These are phyloP conservation scores for Aureobasidium pullulans DNA, from an alignment of 2,329 filamentous ascomycete species.

Conservation along the genomic window DNA sequence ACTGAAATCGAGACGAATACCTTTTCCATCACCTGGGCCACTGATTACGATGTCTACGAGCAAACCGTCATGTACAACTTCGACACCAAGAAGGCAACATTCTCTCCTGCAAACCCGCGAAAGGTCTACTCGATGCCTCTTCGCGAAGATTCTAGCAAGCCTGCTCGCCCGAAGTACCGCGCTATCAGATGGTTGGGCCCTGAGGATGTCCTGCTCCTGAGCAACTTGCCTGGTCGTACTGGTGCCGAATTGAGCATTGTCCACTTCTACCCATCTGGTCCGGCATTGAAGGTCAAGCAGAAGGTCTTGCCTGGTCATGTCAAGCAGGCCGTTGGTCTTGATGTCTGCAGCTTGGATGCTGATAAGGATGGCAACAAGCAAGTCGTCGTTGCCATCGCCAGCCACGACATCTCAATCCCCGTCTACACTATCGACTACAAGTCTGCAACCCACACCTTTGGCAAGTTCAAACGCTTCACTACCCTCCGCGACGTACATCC, in stretches of 20 bases:
- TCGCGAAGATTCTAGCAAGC: conserved; percentile 22
- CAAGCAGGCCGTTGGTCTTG: conserved; percentile 69
- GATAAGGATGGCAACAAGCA: conserved; percentile 60
- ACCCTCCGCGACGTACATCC: conserved; percentile 49
- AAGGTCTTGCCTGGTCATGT: conserved; percentile 60
- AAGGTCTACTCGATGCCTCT: conserved; percentile 36
- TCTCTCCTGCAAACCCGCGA: conserved; percentile 35
- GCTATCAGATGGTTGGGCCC: conserved; percentile 50
- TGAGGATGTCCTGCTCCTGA: conserved; percentile 46
- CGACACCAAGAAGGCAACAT: conserved; percentile 29
- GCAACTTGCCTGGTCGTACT: conserved; percentile 47
- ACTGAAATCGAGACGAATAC: conserved; percentile 50
- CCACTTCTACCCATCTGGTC: conserved; percentile 53
- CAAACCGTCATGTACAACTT: conserved; percentile 52
- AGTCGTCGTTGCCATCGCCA: conserved; percentile 72
- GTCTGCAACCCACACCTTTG: conserved; percentile 37
- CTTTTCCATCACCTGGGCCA: conserved; percentile 72
- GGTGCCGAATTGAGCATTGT: conserved; percentile 51
- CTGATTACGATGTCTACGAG: conserved; percentile 65
- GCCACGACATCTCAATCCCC: conserved; percentile 70
- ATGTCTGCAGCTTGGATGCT: conserved; percentile 61
- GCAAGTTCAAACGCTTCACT: conserved; percentile 43
- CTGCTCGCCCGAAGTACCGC: conserved; percentile 43
- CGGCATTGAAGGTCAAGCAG: conserved; percentile 41
- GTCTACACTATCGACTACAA: conserved; percentile 72